Base-by-base conservation (phyloP, 495 filamentous ascomycete genomes). In the Aeminium ludgeri region DNA sequence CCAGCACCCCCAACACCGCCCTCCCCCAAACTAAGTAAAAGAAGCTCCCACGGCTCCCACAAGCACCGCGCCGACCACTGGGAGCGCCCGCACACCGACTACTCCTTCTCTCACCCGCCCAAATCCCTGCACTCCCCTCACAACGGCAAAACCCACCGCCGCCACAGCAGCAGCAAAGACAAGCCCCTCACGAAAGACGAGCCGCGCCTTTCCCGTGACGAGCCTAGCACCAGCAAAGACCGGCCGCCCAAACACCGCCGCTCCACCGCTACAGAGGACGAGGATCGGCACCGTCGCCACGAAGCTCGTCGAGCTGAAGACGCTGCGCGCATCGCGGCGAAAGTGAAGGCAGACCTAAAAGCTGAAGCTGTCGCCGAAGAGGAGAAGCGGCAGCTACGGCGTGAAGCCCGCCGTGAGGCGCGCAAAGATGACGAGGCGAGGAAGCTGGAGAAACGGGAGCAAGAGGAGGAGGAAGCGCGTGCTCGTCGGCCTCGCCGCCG, bases 21-120 rank as follows among this genome's bases (percentile, higher is more conserved):
- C 1, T 49, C 46, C 10, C 46, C 46, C 5, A 49, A 29, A 10
- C 32, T 44, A 3, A 44, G 40, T 36, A 49, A 44, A 36, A 35
- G 35, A 27, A 43, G 46, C 41, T 42, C 45, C 6, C 10, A 35
- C 20, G 38, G 46, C 36, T 42, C 45, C n/a, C 17, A 38, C 12
- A 44, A 40, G 20, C 41, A 32, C 15, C 32, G 29, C 27, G 40
- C 40, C 19, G 32, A 38, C 25, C 46, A 44, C 23, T 49, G 46
- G 46, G 28, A 49, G 31, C 38, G 45, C 10, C 36, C 31, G 32
- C 46, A 28, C 20, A 18, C 10, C 28, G 12, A 7, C 15, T 37
- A 42, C 3, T n/a, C n/a, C 40, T 16, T 27, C 4, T 20, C 11
- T 17, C 34, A 17, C 11, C 16, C 10, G 35, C 32, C n/a, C 23